Evolutionary conservation across 2,329 filamentous ascomycete genomes (phyloP).

Genomic region (Pseudocercospora musae): DNA sequence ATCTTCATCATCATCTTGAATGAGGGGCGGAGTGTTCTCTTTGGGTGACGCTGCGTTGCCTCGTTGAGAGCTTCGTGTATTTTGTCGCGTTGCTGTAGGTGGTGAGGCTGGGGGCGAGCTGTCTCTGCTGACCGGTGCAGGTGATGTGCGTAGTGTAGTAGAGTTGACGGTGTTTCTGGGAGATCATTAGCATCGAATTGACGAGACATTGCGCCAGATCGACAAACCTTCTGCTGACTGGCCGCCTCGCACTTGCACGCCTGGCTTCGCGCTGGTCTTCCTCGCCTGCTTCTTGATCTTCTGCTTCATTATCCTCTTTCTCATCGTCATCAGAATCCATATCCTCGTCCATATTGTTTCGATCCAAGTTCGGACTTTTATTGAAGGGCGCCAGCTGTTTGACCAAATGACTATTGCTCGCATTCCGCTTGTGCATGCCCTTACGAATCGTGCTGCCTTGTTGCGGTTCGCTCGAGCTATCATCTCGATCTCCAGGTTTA

Average conservation of each 20-base stretch:
- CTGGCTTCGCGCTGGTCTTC: slow-evolving; percentile 17
- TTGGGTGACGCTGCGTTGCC: slow-evolving; percentile 7
- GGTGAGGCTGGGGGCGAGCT: slow-evolving; percentile 20
- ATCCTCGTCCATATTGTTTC: slow-evolving; percentile 37
- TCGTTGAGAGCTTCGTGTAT: slow-evolving; percentile 12
- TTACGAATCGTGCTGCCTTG: slow-evolving; percentile 31
- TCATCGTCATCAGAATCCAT: slow-evolving; percentile 9
- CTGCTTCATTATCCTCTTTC: slow-evolving; percentile 4
- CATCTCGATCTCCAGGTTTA: slow-evolving; percentile 34
- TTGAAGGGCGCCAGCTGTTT: slow-evolving; percentile 40
- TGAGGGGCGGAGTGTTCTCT: slow-evolving; percentile 4
- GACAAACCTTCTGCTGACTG: slow-evolving; percentile 13
- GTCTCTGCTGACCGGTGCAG: slow-evolving; percentile 17
- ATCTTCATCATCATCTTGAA: slow-evolving; percentile 26
- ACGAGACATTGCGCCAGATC: background rate
- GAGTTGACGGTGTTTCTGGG: slow-evolving; percentile 21
- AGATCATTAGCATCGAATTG: background rate
- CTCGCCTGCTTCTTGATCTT: slow-evolving; percentile 7
- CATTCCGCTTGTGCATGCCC: slow-evolving; percentile 28
- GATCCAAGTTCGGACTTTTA: slow-evolving; percentile 35
- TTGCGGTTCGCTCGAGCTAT: slow-evolving; percentile 28
- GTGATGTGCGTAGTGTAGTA: slow-evolving; percentile 17
- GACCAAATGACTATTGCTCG: slow-evolving; percentile 37
- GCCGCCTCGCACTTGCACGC: slow-evolving; percentile 18
- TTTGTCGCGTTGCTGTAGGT: slow-evolving; percentile 19